These are phyloP conservation scores for Sphagnum fallax DNA, from an alignment of 228 moss, liverwort and hornwort species.

Conservation along the genomic window DNA sequence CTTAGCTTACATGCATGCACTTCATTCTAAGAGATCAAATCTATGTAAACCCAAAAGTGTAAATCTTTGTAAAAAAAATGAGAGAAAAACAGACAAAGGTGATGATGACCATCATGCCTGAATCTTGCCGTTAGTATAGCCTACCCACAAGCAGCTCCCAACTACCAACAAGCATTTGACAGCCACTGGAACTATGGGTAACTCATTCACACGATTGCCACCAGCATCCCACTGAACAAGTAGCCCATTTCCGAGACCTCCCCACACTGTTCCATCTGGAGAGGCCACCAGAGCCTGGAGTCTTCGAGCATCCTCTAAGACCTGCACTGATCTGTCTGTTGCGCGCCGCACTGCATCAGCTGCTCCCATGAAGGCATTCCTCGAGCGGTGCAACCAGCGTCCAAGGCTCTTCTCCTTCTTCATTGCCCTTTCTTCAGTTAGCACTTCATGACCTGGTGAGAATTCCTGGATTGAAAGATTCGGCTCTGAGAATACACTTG, in stretches of 20 bases:
- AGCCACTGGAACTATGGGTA: slow-evolving; percentile 7
- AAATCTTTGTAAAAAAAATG: not conserved
- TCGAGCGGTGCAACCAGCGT: slow-evolving; percentile 50
- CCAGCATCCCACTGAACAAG: slow-evolving; percentile 32
- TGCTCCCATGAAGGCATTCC: slow-evolving; percentile 54
- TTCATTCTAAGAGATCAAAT: too few relatives aligned
- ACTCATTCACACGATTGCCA: slow-evolving; percentile 20
- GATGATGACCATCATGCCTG: slow-evolving; percentile 6
- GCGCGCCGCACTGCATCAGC: slow-evolving; percentile 49
- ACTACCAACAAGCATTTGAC: slow-evolving; percentile 34
- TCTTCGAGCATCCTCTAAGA: slow-evolving; percentile 26
- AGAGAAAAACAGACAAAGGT: not conserved
- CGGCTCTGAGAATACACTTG: not conserved
- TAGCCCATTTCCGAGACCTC: slow-evolving; percentile 37
- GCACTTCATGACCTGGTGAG: slow-evolving; percentile 21
- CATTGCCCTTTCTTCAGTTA: slow-evolving; percentile 30
- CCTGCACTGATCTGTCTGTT: slow-evolving; percentile 27
- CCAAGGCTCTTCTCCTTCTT: slow-evolving; percentile 39
- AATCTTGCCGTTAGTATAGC: slow-evolving; percentile 39
- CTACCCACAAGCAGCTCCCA: slow-evolving; percentile 49
- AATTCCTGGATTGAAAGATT: not conserved
- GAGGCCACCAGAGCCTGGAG: slow-evolving; percentile 39
- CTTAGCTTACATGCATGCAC: too few relatives aligned
- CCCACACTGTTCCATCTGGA: slow-evolving; percentile 45
- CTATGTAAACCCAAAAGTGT: too few relatives aligned